Evolutionary conservation across 805 yeast genomes (phyloP), one percentile per base, ranked within the genome.

Genomic region (Hemisphaericaspora nanyangensis): DNA sequence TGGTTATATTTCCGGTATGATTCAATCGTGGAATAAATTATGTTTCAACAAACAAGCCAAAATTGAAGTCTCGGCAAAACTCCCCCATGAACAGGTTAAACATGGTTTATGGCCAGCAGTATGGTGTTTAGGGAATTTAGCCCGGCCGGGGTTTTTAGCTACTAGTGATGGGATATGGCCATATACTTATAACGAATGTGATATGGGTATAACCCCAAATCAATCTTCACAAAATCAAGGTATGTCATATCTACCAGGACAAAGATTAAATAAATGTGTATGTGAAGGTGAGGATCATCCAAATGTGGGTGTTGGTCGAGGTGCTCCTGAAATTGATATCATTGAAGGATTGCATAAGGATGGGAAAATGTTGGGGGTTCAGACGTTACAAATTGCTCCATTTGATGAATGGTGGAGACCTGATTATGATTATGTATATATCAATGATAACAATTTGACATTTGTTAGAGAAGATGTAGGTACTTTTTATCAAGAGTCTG

Each of bases 351-450:
- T 48, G 17, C 37, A 46, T 33, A 51, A 45, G 16, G 20, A 39
- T 31, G 42, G 38, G 18, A 29, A 39, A 32, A 29, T 45, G 41
- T 27, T 12, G 28, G 52, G 52, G 12, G 53, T 70, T 11, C 74
- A 68, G 46, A 65, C 74, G 1, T 48, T 58, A 34, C 72, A 69
- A 42, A 56, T 65, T n/a, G 72, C 73, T 5, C 72, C 74, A 8
- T 61, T 65, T 48, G 74, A 69, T 40, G 55, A 65, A 18, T 66
- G 72, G 72, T 65, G 63, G 52, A 49, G 58, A 40, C 72, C 73
- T 4, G 70, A 66, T 40, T 65, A 65, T 45, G 53, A 58, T 33
- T 65, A 54, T 34, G 48, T 67, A 39, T 39, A 48, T 18, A 58
- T 68, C 27, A 38, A 51, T 25, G 50, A 64, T 42, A 15, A 30